Percentiles rank a stretch among this genome's conserved stretches.
phyloP scores from a whole-genome alignment of 2,329 filamentous ascomycete genomes.

The Fusarium sp. region DNA sequence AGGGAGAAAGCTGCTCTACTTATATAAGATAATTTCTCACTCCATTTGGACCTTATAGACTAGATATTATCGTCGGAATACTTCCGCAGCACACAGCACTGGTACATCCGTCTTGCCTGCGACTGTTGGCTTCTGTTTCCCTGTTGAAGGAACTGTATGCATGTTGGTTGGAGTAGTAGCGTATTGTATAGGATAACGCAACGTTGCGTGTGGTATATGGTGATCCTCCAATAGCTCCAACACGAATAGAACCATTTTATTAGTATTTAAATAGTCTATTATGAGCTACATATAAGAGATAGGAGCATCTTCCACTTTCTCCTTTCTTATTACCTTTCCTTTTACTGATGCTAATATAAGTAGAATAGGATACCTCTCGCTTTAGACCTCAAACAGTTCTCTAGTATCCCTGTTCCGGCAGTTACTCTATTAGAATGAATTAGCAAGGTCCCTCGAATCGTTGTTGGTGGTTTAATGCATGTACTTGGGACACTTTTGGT shows the following conservation, averaged over 20 bases:
- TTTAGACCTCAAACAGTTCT: too few species aligned
- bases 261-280: too few species aligned
- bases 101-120: not conserved
- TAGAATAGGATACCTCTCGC: too few species aligned
- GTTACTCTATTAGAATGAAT: not conserved
- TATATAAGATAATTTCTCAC: not conserved
- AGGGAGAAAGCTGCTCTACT: not conserved
- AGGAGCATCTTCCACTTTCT: too few species aligned
- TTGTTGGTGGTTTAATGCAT: not conserved
- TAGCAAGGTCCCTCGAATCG: not conserved
- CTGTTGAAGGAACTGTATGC: not conserved
- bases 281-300: too few species aligned
- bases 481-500: not conserved
- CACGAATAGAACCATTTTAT: too few species aligned
- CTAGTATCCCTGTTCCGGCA: not conserved
- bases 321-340: too few species aligned
- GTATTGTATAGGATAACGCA: not conserved
- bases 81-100: not conserved
- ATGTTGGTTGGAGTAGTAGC: not conserved
- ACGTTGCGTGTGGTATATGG: not conserved
- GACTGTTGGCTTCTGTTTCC: not conserved
- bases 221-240: too few species aligned
- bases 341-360: too few species aligned
- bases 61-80: not conserved
- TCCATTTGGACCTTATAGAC: not conserved